Base-by-base conservation (phyloP, 1,284 basidiomycete species). In the Jaminaea rosea region DNA sequence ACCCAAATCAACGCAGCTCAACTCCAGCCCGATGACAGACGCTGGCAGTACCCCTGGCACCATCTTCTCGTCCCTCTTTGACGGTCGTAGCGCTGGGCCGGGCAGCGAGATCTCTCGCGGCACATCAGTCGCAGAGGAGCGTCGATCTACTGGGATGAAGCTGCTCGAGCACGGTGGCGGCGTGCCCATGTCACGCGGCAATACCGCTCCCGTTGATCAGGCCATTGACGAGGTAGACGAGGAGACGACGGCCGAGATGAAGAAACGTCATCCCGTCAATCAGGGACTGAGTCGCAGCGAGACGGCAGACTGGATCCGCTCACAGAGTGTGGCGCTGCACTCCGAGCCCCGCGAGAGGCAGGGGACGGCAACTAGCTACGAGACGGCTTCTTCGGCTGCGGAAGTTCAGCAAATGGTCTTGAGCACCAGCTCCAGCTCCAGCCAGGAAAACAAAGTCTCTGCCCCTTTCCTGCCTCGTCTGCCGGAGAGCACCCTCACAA, bases 41-140 rank as follows among this genome's bases (percentile, higher is more conserved):
- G 11, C 55, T 53, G 39, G 53, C 50, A 21, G 49, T 52, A 54
- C 62, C 28, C 64, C 64, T 1, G 32, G 56, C 23, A 67, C 65
- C 1, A 63, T 60, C 13, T 63, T 59, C 53, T 59, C 63, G n/a
- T 55, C 65, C 1, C 24, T 57, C 26, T 67, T 67, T 4, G 64
- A 67, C 8, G 55, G 44, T 17, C 41, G 46, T 11, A 27, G 23
- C 23, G 21, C 8, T 26, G 23, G 8, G 3, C n/a, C 17, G 11
- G 44, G 44, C 11, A 37, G 32, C 47, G 47, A 48, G 6, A 37
- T 13, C 26, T 19, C 47, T 4, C 26, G 29, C 27, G 52, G 47
- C 13, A 46, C 59, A 13, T 28, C 52, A 4, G 50, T 47, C 39
- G 31, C 36, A 47, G 57, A 56, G 49, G 52, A 55, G 17, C 56